phyloP scores from a whole-genome alignment of 2,329 filamentous ascomycete species.

The Aureobasidium pullulans region DNA sequence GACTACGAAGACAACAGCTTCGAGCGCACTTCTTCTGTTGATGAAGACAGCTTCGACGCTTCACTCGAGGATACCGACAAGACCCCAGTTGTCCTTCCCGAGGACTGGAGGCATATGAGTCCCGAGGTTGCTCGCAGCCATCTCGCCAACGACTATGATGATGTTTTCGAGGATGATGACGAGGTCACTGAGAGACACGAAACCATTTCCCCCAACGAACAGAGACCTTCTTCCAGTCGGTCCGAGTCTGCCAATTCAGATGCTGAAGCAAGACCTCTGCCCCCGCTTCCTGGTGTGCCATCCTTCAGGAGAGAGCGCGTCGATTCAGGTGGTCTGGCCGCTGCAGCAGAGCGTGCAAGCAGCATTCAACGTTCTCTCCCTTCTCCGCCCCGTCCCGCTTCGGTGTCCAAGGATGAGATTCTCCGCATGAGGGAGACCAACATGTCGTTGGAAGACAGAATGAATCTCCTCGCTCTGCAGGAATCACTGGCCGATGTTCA shows the following conservation, averaged over 20 bases:
- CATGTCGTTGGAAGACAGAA: constrained; percentile 78
- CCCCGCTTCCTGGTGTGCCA: constrained; percentile 71
- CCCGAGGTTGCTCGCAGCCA: constrained; percentile 53
- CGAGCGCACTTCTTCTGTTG: constrained; percentile 50
- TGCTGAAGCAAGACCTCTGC: constrained; percentile 74
- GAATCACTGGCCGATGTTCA: constrained; percentile 13
- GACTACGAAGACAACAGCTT: constrained; percentile 64
- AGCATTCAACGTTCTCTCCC: constrained; percentile 63
- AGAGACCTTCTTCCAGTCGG: constrained; percentile 52
- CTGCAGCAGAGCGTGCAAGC: constrained; percentile 65
- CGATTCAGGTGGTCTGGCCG: constrained; percentile 55
- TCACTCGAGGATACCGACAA: constrained; percentile 94
- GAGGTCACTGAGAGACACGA: constrained; percentile 46
- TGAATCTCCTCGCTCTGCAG: constrained; percentile 68
- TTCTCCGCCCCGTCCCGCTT: constrained; percentile 60
- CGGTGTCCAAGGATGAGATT: constrained; percentile 67
- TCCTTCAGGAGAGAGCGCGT: constrained; percentile 46
- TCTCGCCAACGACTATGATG: constrained; percentile 49
- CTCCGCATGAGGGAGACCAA: constrained; percentile 62
- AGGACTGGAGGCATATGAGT: constrained; percentile 83
- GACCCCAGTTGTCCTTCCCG: constrained; percentile 93
- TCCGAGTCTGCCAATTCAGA: constrained; percentile 71
- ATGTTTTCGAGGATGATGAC: constrained; percentile 51
- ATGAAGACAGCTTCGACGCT: constrained; percentile 80
- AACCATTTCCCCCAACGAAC: constrained; percentile 37